Conservation (phyloP, 768 basidiomycete species). For the Antrodiella citrinella region DNA sequence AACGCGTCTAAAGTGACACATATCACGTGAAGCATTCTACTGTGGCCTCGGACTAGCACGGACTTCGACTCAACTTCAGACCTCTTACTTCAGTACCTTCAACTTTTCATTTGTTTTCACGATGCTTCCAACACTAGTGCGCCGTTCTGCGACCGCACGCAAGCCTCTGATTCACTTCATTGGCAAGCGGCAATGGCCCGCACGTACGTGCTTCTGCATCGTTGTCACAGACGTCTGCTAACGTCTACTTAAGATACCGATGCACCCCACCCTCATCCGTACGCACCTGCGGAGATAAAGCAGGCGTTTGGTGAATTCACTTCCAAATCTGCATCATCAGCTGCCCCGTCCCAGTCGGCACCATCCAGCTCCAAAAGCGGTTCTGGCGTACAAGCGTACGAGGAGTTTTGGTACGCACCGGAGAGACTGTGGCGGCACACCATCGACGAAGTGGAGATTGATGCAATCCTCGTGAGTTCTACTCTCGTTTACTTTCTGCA, state of each 20-base stretch:
- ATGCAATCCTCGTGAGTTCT: slow-evolving; percentile 19
- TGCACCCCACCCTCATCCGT: slow-evolving; percentile 21
- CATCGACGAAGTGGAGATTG: slow-evolving; percentile 23
- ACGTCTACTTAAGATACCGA: slow-evolving; percentile 15
- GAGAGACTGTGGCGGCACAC: slow-evolving; percentile 15
- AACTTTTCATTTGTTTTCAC: too few species aligned
- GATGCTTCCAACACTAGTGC: neutral
- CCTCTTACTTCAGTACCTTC: too few species aligned
- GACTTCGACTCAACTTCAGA: too few species aligned
- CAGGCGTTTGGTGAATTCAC: slow-evolving; percentile 20
- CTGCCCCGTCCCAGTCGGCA: neutral
- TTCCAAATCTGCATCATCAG: slow-evolving; percentile 11
- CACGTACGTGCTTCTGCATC: slow-evolving; percentile 11
- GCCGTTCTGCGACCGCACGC: slow-evolving; percentile 8
- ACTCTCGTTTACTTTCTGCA: neutral
- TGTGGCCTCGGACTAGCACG: too few species aligned
- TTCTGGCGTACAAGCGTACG: slow-evolving; percentile 11
- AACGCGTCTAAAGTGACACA: too few species aligned
- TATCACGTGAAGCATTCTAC: too few species aligned
- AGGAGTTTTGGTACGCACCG: slow-evolving; percentile 25
- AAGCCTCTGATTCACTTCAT: slow-evolving; percentile 23
- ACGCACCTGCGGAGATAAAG: slow-evolving; percentile 21
- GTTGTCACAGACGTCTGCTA: neutral
- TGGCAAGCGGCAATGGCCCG: slow-evolving; percentile 22
- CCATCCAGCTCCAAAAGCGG: slow-evolving; percentile 6